Conservation (phyloP, 257 asterid species). For the Leptodermis oblonga region DNA sequence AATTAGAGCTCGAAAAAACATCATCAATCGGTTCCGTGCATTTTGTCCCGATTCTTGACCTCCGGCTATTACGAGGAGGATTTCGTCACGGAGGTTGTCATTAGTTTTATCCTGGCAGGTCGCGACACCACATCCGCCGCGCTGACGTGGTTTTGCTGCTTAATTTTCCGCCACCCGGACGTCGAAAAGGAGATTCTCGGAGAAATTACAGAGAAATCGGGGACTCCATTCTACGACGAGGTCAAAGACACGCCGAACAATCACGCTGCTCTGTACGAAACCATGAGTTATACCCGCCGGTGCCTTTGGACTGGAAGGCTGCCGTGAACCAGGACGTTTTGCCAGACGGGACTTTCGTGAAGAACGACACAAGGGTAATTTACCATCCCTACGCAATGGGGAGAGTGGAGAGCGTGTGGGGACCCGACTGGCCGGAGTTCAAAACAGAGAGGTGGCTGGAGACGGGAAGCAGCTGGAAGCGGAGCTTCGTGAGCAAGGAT, state of each 20-base stretch:
- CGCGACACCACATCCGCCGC: constrained; percentile 68
- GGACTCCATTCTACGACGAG: constrained; percentile 33
- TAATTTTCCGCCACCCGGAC: constrained; percentile 24
- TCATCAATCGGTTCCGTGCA: constrained; percentile 29
- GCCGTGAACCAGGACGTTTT: constrained; percentile 44
- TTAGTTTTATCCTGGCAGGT: constrained; percentile 69
- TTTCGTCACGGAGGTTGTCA: constrained; percentile 47
- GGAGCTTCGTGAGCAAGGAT: constrained; percentile 50
- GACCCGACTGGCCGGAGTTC: constrained; percentile 57
- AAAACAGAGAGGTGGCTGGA: constrained; percentile 61
- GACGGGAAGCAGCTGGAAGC: constrained; percentile 23
- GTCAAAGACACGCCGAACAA: constrained; percentile 53
- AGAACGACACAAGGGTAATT: constrained; percentile 42
- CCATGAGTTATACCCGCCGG: constrained; percentile 74
- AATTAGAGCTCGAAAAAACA: no score
- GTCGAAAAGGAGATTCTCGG: constrained; percentile 38
- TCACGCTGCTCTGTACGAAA: constrained; percentile 53
- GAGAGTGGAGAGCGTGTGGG: constrained; percentile 53
- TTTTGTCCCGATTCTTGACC: constrained; percentile 47
- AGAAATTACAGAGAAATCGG: constrained; percentile 28
- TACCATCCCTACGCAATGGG: constrained; percentile 75
- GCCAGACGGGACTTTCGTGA: constrained; percentile 54
- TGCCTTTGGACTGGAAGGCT: constrained; percentile 43
- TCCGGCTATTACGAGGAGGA: constrained; percentile 48
- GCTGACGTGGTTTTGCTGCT: constrained; percentile 68